phyloP scores from a whole-genome alignment of 2,329 filamentous ascomycete species.

The Penicillium nordicum region DNA sequence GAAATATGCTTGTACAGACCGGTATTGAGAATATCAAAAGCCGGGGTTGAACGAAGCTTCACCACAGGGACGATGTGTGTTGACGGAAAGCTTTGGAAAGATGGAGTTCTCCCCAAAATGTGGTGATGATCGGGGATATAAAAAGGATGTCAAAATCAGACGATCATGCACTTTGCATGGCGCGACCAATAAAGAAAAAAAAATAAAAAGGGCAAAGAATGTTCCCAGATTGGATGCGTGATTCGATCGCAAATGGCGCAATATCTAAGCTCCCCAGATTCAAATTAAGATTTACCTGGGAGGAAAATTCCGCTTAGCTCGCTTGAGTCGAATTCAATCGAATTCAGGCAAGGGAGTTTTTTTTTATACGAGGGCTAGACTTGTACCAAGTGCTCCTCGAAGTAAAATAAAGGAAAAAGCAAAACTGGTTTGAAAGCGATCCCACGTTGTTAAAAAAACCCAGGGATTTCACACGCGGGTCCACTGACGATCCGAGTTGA shows the following conservation, averaged over 20 bases:
- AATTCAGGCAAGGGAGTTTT: not conserved
- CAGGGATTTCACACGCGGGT: conserved; percentile 8
- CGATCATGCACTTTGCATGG: conserved; percentile 17
- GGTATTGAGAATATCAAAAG: conserved; percentile 1
- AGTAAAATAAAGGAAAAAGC: not conserved
- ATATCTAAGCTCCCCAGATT: conserved; percentile 24
- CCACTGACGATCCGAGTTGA: conserved; percentile 26
- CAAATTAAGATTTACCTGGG: conserved; percentile 4
- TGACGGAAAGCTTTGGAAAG: not conserved
- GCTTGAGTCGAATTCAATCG: not conserved
- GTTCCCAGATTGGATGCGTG: conserved; percentile 14
- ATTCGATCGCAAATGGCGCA: conserved; percentile 23
- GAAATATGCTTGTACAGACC: not conserved
- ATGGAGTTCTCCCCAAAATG: not conserved
- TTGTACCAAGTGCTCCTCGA: not conserved
- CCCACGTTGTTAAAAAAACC: not conserved
- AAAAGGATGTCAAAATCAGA: conserved; percentile 4
- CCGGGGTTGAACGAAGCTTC: conserved; percentile 1
- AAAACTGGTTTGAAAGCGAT: conserved; percentile 1
- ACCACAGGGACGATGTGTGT: not conserved
- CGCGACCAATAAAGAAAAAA: conserved; percentile 1
- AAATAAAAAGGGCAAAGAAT: conserved; percentile 8
- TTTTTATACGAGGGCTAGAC: conserved; percentile 5
- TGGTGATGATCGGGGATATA: conserved; percentile 18
- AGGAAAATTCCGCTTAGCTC: conserved; percentile 8